phyloP scores from a whole-genome alignment of 1,284 basidiomycete species.

The Marasmius tenuissimus region DNA sequence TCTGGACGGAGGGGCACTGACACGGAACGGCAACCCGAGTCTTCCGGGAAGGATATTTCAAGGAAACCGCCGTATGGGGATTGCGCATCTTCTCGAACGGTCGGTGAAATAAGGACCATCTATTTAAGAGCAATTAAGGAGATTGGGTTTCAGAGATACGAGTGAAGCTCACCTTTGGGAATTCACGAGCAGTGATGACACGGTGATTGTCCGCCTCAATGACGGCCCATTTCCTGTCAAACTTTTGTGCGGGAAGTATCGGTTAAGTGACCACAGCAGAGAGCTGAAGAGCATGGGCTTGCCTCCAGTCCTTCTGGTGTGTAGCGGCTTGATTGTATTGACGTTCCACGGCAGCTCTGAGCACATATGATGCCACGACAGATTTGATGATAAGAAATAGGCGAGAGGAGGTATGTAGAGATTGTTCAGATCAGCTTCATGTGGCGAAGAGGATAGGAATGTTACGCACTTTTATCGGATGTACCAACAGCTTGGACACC shows the following conservation, averaged over 20 bases:
- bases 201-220: neutral
- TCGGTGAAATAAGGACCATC: slow-evolving; percentile 2
- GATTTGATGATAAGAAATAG: neutral
- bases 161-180: neutral
- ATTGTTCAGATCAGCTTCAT: neutral
- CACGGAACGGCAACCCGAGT: neutral
- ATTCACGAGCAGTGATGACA: slow-evolving; percentile 2
- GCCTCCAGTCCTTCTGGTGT: slow-evolving; percentile 1
- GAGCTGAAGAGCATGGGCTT: neutral
- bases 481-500: neutral
- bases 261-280: too few relatives aligned
- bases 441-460: neutral
- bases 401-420: neutral
- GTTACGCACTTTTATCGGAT: neutral
- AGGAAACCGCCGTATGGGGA: neutral
- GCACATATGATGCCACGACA: neutral
- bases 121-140: neutral
- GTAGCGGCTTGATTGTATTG: neutral
- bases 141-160: neutral
- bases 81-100: neutral
- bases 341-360: neutral
- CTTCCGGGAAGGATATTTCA: neutral
- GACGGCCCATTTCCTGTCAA: neutral
- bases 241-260: neutral
- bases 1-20: neutral